Conservation (phyloP, 2,329 filamentous ascomycete genomes). For the Alternaria sp. region DNA sequence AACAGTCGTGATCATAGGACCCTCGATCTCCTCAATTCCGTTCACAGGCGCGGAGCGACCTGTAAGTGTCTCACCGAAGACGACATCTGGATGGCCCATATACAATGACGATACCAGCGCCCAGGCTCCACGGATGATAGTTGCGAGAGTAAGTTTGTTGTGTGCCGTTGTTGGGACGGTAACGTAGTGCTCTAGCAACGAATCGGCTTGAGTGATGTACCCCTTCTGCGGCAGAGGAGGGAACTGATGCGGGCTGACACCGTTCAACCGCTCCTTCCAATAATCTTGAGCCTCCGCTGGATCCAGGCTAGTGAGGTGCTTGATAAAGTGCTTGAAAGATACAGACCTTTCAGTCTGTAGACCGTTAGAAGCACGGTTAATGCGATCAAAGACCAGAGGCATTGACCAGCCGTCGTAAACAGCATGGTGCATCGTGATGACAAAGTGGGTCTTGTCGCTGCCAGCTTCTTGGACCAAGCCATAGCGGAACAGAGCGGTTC, state of each 20-base stretch:
- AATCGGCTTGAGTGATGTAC: conserved; percentile 61
- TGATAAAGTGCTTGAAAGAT: conserved; percentile 60
- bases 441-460: conserved; percentile 51
- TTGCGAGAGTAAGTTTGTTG: conserved; percentile 58
- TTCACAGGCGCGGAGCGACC: conserved; percentile 60
- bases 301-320: conserved; percentile 57
- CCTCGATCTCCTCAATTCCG: conserved; percentile 64
- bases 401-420: conserved; percentile 61
- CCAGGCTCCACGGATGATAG: conserved; percentile 68
- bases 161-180: conserved; percentile 42
- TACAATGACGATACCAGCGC: conserved; percentile 65
- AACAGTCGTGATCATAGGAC: conserved; percentile 69
- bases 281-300: conserved; percentile 54
- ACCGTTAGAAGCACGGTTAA: conserved; percentile 44
- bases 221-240: conserved; percentile 58
- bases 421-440: conserved; percentile 62
- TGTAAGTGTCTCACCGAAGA: conserved; percentile 69
- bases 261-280: conserved; percentile 59
- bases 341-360: conserved; percentile 38
- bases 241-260: conserved; percentile 59
- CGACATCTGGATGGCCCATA: conserved; percentile 61
- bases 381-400: conserved; percentile 47
- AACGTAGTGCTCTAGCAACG: conserved; percentile 60
- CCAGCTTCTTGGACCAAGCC: conserved; percentile 42
- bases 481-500: conserved; percentile 50